phyloP scores from a whole-genome alignment of 495 filamentous ascomycete species.

The Xylaria acuta region DNA sequence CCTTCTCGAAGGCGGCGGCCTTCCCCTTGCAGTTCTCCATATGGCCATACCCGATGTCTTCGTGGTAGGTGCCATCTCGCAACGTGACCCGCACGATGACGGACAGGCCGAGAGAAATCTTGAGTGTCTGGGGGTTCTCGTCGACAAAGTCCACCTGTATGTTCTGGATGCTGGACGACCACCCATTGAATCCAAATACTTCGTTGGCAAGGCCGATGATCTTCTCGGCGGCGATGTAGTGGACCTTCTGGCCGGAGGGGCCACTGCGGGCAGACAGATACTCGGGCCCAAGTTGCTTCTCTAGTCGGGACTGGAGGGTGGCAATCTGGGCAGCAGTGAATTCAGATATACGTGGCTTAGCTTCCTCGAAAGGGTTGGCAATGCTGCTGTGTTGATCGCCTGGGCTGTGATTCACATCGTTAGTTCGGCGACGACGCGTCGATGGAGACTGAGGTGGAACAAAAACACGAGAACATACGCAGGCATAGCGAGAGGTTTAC shows the following conservation, averaged over 20 bases:
- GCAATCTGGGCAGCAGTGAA: slow-evolving; percentile 92
- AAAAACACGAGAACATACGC: slow-evolving; percentile 45
- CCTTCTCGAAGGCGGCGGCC: slow-evolving; percentile 93
- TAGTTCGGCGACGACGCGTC: slow-evolving; percentile 35
- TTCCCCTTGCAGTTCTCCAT: slow-evolving; percentile 96
- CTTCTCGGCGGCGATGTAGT: slow-evolving; percentile 92
- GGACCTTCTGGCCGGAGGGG: slow-evolving; percentile 79
- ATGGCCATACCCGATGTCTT: slow-evolving; percentile 94
- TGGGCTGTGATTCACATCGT: slow-evolving; percentile 56
- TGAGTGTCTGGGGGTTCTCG: slow-evolving; percentile 62
- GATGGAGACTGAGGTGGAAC: slow-evolving; percentile 19
- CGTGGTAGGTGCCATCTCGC: slow-evolving; percentile 90
- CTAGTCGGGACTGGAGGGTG: slow-evolving; percentile 81
- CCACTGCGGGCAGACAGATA: slow-evolving; percentile 88
- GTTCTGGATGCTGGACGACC: slow-evolving; percentile 88
- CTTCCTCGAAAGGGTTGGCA: slow-evolving; percentile 80
- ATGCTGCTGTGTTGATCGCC: slow-evolving; percentile 75
- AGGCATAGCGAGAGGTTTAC: slow-evolving; percentile 42
- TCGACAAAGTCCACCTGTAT: slow-evolving; percentile 90
- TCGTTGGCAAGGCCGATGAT: slow-evolving; percentile 96
- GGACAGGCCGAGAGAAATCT: slow-evolving; percentile 80
- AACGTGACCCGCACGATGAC: slow-evolving; percentile 89
- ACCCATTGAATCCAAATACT: slow-evolving; percentile 98
- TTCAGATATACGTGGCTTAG: slow-evolving; percentile 67
- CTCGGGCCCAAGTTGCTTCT: slow-evolving; percentile 96